Base-by-base conservation (phyloP, 768 basidiomycete genomes). In the Leccinum variicolor region DNA sequence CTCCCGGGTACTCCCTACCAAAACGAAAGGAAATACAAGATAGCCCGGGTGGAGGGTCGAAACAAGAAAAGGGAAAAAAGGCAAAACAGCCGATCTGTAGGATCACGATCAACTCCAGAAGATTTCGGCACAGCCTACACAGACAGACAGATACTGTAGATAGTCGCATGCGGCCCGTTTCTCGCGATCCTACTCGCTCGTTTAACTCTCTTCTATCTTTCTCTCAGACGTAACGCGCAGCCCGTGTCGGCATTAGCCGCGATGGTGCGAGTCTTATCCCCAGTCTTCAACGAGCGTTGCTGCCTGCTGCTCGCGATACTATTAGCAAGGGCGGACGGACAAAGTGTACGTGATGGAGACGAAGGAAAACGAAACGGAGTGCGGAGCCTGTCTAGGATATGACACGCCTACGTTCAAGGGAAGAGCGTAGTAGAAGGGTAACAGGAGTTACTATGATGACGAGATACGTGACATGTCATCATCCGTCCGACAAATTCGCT, bases 131-230 rank as follows among this genome's bases (percentile, higher is more conserved):
- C 36, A 39, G 34, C 31, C 25, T 31, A 34, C 7, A 17, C 34
- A 15, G 34, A 9, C 34, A 15, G 34, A 9, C 39, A 41, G 39
- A 41, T 41, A 19, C 41, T 41, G 41, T 41, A 41, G 41, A 41
- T 2, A 14, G 33, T 29, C 10, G 14, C 33, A 34, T 34, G 14
- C 28, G n/a, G 36, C 4, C n/a, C n/a, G 39, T 41, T 41, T 36
- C 45, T 36, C 10, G 36, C 29, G 45, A 59, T 55, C 58, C 43
- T 50, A 55, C 45, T 59, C 33, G 58, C 14, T 45, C 26, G 39
- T 5, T 36, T 6, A 50, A 19, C 48, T 50, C n/a, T 41, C n/a
- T 41, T 41, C 10, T 41, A 19, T 28, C 26, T 17, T 14, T n/a
- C n/a, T n/a, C n/a, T 29, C 17, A 19, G 29, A 26, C 47, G 4